A percentile compares a stretch with the other conserved stretches of the same genome.
phyloP scores from a whole-genome alignment of 306 rosid genomes.

The Mimosa pudica region DNA sequence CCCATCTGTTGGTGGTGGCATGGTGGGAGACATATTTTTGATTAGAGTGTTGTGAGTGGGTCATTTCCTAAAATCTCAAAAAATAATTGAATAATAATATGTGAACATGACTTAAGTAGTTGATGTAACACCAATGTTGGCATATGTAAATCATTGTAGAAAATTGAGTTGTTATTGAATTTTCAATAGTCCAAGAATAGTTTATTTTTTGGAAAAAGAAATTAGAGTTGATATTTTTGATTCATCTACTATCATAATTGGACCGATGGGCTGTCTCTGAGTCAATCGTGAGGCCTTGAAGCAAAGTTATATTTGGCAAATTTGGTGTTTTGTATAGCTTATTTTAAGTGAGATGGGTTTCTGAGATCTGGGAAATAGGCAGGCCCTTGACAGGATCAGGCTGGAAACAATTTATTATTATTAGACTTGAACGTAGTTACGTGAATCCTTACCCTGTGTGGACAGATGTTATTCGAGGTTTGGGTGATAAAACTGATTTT shows the following conservation, averaged over 20 bases:
- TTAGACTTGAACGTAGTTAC: background rate
- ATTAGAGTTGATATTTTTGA: background rate
- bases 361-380: too few relatives aligned
- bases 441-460: constrained; percentile 16
- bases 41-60: background rate
- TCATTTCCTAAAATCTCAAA: background rate
- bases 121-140: background rate
- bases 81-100: background rate
- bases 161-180: background rate
- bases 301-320: background rate
- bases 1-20: background rate
- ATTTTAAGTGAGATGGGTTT: too few relatives aligned
- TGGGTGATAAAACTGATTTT: constrained; percentile 19
- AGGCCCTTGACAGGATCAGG: background rate
- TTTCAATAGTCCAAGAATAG: too few relatives aligned
- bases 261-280: background rate
- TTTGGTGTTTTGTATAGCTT: background rate
- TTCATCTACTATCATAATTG: background rate
- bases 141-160: background rate
- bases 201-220: too few relatives aligned
- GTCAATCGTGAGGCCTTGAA: background rate
- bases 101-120: background rate
- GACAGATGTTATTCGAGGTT: constrained; percentile 16
- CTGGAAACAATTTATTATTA: constrained; percentile 1
- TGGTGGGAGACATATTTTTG: background rate